These are phyloP conservation scores for Colletotrichum sp. DNA, from an alignment of 2,329 filamentous ascomycete genomes.

Conservation along the genomic window DNA sequence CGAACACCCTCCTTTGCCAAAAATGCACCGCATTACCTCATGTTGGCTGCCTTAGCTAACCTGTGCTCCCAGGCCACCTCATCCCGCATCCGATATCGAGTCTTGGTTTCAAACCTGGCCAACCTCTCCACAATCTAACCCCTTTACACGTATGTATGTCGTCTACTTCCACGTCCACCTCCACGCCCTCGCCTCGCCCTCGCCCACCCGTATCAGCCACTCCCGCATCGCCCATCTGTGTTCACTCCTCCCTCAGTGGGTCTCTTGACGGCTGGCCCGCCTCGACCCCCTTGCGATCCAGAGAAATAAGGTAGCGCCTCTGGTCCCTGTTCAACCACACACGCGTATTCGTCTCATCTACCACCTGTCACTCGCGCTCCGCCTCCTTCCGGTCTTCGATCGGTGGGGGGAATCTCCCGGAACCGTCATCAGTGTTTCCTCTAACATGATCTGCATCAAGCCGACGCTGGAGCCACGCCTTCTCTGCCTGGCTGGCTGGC, in stretches of 20 bases:
- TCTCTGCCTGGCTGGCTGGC: neutral
- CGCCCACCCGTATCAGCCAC: neutral
- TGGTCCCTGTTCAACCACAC: slow-evolving; percentile 5
- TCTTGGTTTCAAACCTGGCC: slow-evolving; percentile 5
- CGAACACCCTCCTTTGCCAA: neutral
- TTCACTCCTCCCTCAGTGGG: neutral
- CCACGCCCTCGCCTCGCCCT: neutral
- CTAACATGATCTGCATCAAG: slow-evolving; percentile 24
- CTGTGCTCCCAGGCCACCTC: neutral
- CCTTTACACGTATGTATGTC: neutral
- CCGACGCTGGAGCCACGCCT: slow-evolving; percentile 6
- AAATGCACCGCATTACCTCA: neutral
- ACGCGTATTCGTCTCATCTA: slow-evolving; percentile 28
- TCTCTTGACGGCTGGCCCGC: neutral
- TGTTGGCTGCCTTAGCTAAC: neutral
- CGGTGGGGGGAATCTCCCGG: slow-evolving; percentile 23
- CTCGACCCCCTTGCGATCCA: slow-evolving; percentile 6
- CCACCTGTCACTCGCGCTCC: slow-evolving; percentile 23
- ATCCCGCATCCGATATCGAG: slow-evolving; percentile 3
- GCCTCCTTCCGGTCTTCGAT: slow-evolving; percentile 28
- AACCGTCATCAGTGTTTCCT: slow-evolving; percentile 23
- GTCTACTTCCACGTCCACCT: neutral
- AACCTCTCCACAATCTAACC: slow-evolving; percentile 1
- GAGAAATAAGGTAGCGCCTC: slow-evolving; percentile 16
- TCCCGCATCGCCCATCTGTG: neutral